Conservation (phyloP, 352 stramenopile genomes). For the Phytophthora pistaciae region DNA sequence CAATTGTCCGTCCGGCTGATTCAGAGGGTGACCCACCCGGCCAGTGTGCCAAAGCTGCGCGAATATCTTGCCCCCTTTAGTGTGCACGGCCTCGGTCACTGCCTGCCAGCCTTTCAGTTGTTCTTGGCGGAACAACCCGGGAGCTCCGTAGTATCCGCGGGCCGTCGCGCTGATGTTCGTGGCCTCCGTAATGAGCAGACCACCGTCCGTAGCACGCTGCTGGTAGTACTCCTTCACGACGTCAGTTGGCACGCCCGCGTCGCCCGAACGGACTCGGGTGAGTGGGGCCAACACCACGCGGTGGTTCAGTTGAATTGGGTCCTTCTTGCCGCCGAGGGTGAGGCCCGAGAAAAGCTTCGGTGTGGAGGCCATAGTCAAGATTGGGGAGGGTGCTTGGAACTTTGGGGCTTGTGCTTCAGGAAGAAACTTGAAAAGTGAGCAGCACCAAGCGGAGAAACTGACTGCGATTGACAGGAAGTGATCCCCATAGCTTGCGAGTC, state of each 20-base stretch:
- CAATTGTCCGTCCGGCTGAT: constrained; percentile 15
- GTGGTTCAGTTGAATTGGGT: constrained; percentile 42
- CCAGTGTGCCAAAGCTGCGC: constrained; percentile 17
- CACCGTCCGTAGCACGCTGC: constrained; percentile 46
- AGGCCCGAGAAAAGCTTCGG: constrained; percentile 1
- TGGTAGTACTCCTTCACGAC: constrained; percentile 49
- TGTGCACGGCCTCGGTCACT: constrained; percentile 42
- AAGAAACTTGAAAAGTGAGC: constrained; percentile 7
- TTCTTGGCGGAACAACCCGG: constrained; percentile 48
- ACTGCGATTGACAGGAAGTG: constrained; percentile 5
- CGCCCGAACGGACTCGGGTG: constrained; percentile 37
- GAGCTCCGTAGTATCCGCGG: constrained; percentile 24
- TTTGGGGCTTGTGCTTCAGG: constrained; percentile 7
- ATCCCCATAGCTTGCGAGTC: constrained; percentile 1
- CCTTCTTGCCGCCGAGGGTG: constrained; percentile 19
- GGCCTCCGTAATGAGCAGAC: constrained; percentile 61
- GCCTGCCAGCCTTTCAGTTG: constrained; percentile 41
- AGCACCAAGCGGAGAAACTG: neutral
- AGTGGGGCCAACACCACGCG: constrained; percentile 58
- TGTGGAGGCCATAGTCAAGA: neutral
- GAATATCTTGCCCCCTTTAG: constrained; percentile 17
- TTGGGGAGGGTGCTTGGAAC: neutral
- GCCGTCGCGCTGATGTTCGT: constrained; percentile 45
- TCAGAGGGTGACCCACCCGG: constrained; percentile 9
- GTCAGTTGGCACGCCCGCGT: constrained; percentile 27